phyloP scores from a whole-genome alignment of 768 basidiomycete genomes.

The Suillus luteus region DNA sequence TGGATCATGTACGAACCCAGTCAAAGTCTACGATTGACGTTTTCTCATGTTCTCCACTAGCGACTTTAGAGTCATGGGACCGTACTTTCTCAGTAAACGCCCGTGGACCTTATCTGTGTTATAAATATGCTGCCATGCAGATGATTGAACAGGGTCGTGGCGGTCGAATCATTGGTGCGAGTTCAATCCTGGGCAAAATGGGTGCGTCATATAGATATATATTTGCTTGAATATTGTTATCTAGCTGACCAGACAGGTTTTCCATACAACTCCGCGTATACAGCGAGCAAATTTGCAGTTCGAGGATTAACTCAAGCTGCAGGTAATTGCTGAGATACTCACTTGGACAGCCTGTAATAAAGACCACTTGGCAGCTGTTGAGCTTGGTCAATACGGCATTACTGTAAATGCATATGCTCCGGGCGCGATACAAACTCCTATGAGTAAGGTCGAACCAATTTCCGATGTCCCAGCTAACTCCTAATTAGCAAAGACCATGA shows the following conservation, averaged over 20 bases:
- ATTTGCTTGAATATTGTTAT: not conserved
- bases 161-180: constrained; percentile 55
- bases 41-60: constrained; percentile 21
- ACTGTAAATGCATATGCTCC: constrained; percentile 46
- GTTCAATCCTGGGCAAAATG: constrained; percentile 17
- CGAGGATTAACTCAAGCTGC: constrained; percentile 43
- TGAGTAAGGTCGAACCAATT: constrained; percentile 27
- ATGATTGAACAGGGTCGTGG: constrained; percentile 58
- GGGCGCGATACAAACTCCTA: constrained; percentile 30
- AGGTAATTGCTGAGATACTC: constrained; percentile 26
- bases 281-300: constrained; percentile 43
- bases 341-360: not conserved
- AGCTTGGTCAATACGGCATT: constrained; percentile 37
- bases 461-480: not conserved
- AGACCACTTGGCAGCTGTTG: constrained; percentile 19
- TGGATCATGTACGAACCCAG: constrained; percentile 13
- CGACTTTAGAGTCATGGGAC: constrained; percentile 42
- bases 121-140: constrained; percentile 61
- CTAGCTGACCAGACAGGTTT: not conserved
- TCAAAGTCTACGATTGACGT: not conserved
- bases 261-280: constrained; percentile 29
- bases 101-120: constrained; percentile 61
- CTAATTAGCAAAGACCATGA: constrained; percentile 13
- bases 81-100: constrained; percentile 50
- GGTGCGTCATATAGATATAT: constrained; percentile 10